phyloP scores from a whole-genome alignment of 2,329 filamentous ascomycete species.

The Fusarium mexicanum region DNA sequence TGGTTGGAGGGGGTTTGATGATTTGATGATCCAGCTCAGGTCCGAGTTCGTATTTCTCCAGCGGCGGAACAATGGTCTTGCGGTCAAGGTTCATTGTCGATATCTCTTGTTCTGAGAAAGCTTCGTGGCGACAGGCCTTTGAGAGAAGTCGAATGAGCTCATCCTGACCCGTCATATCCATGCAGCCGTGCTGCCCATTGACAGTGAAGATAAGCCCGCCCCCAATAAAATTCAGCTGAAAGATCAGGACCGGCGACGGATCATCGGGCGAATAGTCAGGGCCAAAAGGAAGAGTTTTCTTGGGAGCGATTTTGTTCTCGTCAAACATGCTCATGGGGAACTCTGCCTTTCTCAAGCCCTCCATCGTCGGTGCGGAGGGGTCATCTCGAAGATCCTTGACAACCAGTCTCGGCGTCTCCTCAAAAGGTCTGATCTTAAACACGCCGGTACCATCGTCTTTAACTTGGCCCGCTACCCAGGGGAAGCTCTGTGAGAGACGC shows the following conservation, averaged over 20 bases:
- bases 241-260: conserved; percentile 52
- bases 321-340: conserved; percentile 62
- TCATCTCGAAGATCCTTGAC: conserved; percentile 56
- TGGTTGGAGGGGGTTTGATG: conserved; percentile 36
- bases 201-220: conserved; percentile 62
- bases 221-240: conserved; percentile 60
- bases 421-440: conserved; percentile 52
- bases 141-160: conserved; percentile 58
- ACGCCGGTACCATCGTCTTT: conserved; percentile 43
- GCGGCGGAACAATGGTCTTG: conserved; percentile 49
- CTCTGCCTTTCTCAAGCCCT: conserved; percentile 47
- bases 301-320: conserved; percentile 54
- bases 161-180: conserved; percentile 62
- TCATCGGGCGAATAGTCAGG: conserved; percentile 37
- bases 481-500: conserved; percentile 52
- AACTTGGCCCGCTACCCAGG: conserved; percentile 59
- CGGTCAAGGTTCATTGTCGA: conserved; percentile 53
- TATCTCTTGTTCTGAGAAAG: conserved; percentile 57
- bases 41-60: conserved; percentile 51
- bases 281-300: conserved; percentile 50
- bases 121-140: conserved; percentile 58
- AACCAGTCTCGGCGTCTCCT: conserved; percentile 47
- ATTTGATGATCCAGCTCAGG: conserved; percentile 51
- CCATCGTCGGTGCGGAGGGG: conserved; percentile 49
- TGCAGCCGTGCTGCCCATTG: conserved; percentile 57